Evolutionary conservation across 1,284 basidiomycete genomes (phyloP).

Genomic region (Ceratobasidium theobromae): DNA sequence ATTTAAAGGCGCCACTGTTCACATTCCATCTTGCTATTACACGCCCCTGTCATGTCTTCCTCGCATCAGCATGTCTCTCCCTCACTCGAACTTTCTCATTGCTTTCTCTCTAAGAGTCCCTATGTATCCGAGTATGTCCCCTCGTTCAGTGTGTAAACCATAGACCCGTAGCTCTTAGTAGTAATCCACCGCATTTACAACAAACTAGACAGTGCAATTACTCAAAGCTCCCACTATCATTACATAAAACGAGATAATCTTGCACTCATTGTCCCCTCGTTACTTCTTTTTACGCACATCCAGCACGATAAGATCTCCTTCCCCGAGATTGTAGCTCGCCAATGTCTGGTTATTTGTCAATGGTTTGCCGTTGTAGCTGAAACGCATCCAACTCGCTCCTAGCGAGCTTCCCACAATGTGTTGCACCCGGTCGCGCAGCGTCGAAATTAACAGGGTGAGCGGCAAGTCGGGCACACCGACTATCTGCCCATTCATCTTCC

Average conservation of each 20-base stretch:
- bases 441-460: conserved; percentile 78
- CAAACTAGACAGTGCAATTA: conserved; percentile 3
- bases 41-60: conserved; percentile 1
- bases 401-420: conserved; percentile 68
- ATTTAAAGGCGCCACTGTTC: background rate
- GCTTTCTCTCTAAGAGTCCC: background rate
- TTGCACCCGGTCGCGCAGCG: conserved; percentile 82
- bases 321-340: conserved; percentile 85
- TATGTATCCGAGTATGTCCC: conserved; percentile 23
- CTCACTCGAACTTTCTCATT: background rate
- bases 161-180: conserved; percentile 21
- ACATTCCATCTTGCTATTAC: background rate
- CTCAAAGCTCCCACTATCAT: background rate
- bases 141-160: conserved; percentile 19
- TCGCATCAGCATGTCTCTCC: conserved; percentile 19
- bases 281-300: conserved; percentile 70
- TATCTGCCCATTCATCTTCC: conserved; percentile 82
- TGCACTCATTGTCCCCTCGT: background rate
- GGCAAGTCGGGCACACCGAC: conserved; percentile 79
- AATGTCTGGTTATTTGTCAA: conserved; percentile 82
- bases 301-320: conserved; percentile 78
- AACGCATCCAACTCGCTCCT: conserved; percentile 73
- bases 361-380: conserved; percentile 78
- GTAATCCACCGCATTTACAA: conserved; percentile 20
- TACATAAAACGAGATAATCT: conserved; percentile 3